Percentiles rank a stretch among this genome's conserved stretches.
These are phyloP conservation scores for Schizothecium vesticola DNA, from an alignment of 495 filamentous ascomycete species.

Conservation along the genomic window DNA sequence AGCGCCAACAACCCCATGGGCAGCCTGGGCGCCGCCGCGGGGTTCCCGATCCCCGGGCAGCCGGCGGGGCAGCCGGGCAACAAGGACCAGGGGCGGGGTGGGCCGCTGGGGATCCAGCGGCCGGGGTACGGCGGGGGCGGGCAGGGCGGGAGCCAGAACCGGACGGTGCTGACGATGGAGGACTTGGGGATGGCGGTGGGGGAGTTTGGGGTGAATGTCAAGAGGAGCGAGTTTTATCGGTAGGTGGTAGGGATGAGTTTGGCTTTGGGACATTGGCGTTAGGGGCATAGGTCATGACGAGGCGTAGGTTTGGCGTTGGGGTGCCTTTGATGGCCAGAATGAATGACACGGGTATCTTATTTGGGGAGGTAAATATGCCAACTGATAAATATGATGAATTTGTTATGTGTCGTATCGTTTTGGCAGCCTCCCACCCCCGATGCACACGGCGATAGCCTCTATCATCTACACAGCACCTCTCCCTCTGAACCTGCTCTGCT, in stretches of 20 bases:
- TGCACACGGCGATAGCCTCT: neutral
- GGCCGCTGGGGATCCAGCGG: conserved; percentile 78
- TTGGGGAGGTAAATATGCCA: neutral
- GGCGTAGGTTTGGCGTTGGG: neutral
- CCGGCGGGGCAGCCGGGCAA: conserved; percentile 49
- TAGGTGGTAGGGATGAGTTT: conserved; percentile 34
- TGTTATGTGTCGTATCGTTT: neutral
- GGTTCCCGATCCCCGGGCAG: conserved; percentile 58
- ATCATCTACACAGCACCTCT: neutral
- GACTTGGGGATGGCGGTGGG: conserved; percentile 95
- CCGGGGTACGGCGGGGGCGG: conserved; percentile 92
- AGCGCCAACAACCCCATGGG: conserved; percentile 85
- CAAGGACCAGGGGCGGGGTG: conserved; percentile 53
- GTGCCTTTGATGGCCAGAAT: neutral
- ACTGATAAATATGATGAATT: neutral
- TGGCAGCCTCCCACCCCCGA: too few species aligned
- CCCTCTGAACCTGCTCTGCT: neutral
- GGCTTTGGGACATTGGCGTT: neutral
- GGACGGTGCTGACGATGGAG: conserved; percentile 97
- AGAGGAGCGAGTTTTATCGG: conserved; percentile 95
- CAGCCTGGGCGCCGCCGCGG: conserved; percentile 71
- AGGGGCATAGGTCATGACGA: neutral
- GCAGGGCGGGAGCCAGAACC: conserved; percentile 80
- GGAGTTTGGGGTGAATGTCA: conserved; percentile 95
- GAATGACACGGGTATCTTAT: neutral